Evolutionary conservation across 2,329 filamentous ascomycete genomes (phyloP).

Genomic region (Xylaria sp.): DNA sequence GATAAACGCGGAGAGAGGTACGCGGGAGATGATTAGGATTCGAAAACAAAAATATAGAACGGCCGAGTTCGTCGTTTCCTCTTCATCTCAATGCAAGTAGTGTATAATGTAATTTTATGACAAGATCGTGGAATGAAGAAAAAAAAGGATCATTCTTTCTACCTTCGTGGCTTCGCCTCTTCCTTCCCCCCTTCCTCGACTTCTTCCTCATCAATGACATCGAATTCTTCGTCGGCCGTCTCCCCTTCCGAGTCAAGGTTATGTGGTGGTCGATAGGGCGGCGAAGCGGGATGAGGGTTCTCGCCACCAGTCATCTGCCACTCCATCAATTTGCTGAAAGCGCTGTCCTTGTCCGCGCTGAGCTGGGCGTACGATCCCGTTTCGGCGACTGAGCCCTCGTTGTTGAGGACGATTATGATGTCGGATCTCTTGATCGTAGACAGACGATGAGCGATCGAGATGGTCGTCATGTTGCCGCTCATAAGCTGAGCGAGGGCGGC

Average conservation of each 20-base stretch:
- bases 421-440: conserved; percentile 97
- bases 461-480: conserved; percentile 90
- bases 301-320: conserved; percentile 96
- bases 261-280: conserved; percentile 56
- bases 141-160: conserved; percentile 34
- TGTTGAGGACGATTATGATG: conserved; percentile 89
- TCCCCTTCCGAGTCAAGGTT: conserved; percentile 51
- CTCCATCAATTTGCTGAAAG: conserved; percentile 96
- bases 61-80: background rate
- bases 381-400: conserved; percentile 89
- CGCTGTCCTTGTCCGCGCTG: conserved; percentile 77
- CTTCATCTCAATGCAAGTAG: background rate
- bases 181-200: conserved; percentile 20
- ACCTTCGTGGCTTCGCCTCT: conserved; percentile 36
- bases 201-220: conserved; percentile 38
- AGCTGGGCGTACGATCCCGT: conserved; percentile 85
- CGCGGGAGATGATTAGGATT: background rate
- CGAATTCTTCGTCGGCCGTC: conserved; percentile 30
- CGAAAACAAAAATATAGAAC: background rate
- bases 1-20: background rate
- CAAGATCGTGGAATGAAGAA: conserved; percentile 20
- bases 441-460: conserved; percentile 94
- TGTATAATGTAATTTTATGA: conserved; percentile 1
- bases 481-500: conserved; percentile 85
- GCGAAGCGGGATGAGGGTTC: conserved; percentile 54